Percentiles rank a stretch among this genome's conserved stretches.
Conservation (phyloP, 169 alveolate species). For the Plasmodium gonderi region DNA sequence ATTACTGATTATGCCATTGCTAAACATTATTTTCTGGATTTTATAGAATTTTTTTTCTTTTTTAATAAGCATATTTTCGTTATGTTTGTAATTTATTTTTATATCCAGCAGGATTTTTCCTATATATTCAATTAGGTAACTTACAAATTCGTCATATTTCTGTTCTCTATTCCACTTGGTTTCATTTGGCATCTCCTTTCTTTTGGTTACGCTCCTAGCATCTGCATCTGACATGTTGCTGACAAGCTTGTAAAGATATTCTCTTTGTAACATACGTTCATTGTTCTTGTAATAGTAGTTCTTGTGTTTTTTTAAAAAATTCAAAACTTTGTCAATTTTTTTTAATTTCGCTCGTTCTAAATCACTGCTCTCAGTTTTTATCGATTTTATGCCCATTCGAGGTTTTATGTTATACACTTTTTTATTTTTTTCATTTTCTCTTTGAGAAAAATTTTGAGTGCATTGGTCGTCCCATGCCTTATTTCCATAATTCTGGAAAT, state of each 20-base stretch:
- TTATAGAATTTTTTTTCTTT: conserved; percentile 10
- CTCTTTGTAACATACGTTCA: conserved; percentile 12
- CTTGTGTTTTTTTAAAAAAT: conserved; percentile 8
- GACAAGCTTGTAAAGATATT: not conserved
- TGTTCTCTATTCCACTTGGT: not conserved
- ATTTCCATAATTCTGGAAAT: not conserved
- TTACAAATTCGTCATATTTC: conserved; percentile 14
- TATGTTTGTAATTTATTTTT: conserved; percentile 21
- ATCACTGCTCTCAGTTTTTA: not conserved
- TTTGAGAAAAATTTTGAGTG: not conserved
- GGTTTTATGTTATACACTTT: not conserved
- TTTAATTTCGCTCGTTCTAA: conserved; percentile 2
- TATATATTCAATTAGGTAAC: conserved; percentile 58
- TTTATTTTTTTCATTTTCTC: not conserved
- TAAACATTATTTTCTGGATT: conserved; percentile 69
- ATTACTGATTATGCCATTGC: conserved; percentile 46
- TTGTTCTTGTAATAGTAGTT: not conserved
- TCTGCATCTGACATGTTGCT: not conserved
- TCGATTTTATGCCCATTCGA: not conserved
- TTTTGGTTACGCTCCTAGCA: not conserved
- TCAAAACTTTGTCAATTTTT: conserved; percentile 21
- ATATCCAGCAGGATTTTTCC: conserved; percentile 66
- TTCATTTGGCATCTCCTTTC: not conserved
- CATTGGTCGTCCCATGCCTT: not conserved
- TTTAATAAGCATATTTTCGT: conserved; percentile 21